Evolutionary conservation across 2,329 filamentous ascomycete species (phyloP), one percentile per base, ranked within the genome.

Genomic region (Corinectria fuckeliana): DNA sequence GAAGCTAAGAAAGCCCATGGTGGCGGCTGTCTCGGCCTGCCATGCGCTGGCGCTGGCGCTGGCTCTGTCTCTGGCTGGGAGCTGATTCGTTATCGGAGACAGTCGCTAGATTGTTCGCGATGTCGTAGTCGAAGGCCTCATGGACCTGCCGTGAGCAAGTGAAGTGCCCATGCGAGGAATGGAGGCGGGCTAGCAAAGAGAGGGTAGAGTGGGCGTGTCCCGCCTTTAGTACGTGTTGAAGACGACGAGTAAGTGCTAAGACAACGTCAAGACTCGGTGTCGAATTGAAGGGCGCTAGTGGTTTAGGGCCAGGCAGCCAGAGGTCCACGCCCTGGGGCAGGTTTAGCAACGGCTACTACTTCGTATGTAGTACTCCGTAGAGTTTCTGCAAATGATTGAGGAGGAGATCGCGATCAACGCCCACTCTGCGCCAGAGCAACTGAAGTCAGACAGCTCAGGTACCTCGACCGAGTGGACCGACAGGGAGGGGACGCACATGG

Each of bases 1-100:
- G 34, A 71, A 61, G 53, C 55, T 71, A 38, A 71, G 67, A 49
- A 71, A 66, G 44, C 69, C 69, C 69, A 71, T 71, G 58, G 64
- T 67, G 62, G 44, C 59, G 36, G 16, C 50, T 21, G 47, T 50
- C 56, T 45, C 58, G 44, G 36, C 4, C 59, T 61, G 68, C 68
- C 67, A 69, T 67, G 25, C 49, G 49, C 61, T 51, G 50, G 56
- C 39, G n/a, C n/a, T n/a, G n/a, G n/a, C n/a, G n/a, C n/a, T n/a
- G n/a, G n/a, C n/a, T n/a, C n/a, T n/a, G n/a, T n/a, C n/a, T n/a
- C n/a, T n/a, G n/a, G n/a, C n/a, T n/a, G n/a, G n/a, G n/a, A n/a
- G n/a, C n/a, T n/a, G n/a, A n/a, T 32, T 26, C 11, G 32, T 21
- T 26, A 18, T 38, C 20, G 38, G 21, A 6, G 34, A 39, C 28